These are phyloP conservation scores for Fusarium keratoplasticum DNA, from an alignment of 2,329 filamentous ascomycete species.

Conservation along the genomic window DNA sequence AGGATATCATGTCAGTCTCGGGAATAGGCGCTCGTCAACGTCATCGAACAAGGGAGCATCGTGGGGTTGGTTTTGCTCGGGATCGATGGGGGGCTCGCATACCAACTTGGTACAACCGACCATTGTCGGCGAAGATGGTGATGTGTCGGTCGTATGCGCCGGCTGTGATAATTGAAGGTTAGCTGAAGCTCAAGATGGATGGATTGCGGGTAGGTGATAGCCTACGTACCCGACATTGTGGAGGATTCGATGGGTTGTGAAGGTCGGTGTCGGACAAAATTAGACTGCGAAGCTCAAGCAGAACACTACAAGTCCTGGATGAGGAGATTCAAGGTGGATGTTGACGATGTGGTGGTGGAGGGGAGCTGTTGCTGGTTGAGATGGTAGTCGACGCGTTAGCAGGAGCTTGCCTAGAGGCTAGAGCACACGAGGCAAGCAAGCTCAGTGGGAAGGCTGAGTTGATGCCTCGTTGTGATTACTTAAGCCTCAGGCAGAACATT, in stretches of 20 bases:
- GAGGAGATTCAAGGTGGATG: conserved; percentile 12
- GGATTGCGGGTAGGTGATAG: conserved; percentile 23
- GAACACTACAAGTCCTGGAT: conserved; percentile 15
- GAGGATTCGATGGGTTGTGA: conserved; percentile 39
- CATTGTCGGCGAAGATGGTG: conserved; percentile 99
- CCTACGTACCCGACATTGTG: conserved; percentile 65
- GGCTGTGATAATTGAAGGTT: conserved; percentile 48
- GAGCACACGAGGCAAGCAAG: conserved; percentile 45
- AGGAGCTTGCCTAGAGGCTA: conserved; percentile 59
- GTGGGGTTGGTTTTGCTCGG: conserved; percentile 14
- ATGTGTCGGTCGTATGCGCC: conserved; percentile 98
- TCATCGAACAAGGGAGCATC: conserved; percentile 25
- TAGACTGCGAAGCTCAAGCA: conserved; percentile 24
- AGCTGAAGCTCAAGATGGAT: conserved; percentile 38
- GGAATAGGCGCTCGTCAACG: conserved; percentile 25
- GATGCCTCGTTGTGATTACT: conserved; percentile 43
- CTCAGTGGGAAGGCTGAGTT: conserved; percentile 50
- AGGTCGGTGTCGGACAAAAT: conserved; percentile 7
- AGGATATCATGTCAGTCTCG: conserved; percentile 37
- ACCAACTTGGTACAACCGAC: conserved; percentile 99
- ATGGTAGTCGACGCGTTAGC: conserved; percentile 57
- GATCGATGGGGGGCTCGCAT: conserved; percentile 53
- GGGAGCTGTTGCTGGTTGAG: conserved; percentile 42
- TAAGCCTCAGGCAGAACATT: conserved; percentile 50
- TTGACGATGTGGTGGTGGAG: conserved; percentile 33